phyloP scores from a whole-genome alignment of 257 asterid genomes.

The Jaltomata sinuosa region DNA sequence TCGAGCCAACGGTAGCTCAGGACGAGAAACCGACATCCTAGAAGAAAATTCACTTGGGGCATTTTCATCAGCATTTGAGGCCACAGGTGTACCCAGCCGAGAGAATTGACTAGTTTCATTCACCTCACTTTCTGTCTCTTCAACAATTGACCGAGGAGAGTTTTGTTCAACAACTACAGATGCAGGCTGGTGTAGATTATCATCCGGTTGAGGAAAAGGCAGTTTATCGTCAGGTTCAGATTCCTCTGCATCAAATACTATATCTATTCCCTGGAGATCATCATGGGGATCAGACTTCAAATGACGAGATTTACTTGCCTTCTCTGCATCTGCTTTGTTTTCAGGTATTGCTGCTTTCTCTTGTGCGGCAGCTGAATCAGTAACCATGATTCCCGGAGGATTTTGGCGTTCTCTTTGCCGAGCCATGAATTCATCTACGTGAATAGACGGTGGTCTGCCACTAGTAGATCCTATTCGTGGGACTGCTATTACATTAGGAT shows the following conservation, averaged over 20 bases:
- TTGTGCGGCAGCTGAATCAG: constrained; percentile 40
- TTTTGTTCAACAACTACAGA: constrained; percentile 43
- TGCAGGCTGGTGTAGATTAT: constrained; percentile 47
- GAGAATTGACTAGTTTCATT: constrained; percentile 54
- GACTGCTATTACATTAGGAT: constrained; percentile 68
- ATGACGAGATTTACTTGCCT: constrained; percentile 43
- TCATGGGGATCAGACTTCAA: constrained; percentile 83
- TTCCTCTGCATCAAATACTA: constrained; percentile 94
- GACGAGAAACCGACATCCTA: constrained; percentile 67
- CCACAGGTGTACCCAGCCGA: constrained; percentile 38
- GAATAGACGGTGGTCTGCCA: constrained; percentile 92
- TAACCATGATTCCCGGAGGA: constrained; percentile 31
- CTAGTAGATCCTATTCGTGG: constrained; percentile 71
- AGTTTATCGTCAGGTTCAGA: constrained; percentile 76
- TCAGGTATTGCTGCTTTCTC: constrained; percentile 41
- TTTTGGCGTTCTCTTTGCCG: constrained; percentile 86
- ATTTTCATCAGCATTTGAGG: constrained; percentile 57
- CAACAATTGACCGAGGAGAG: constrained; percentile 86
- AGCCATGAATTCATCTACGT: constrained; percentile 96
- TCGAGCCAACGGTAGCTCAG: constrained; percentile 43
- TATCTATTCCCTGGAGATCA: constrained; percentile 95
- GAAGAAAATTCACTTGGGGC: constrained; percentile 68
- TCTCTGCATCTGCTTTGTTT: constrained; percentile 41
- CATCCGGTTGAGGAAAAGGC: constrained; percentile 86
- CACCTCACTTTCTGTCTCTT: constrained; percentile 73